Evolutionary conservation across 257 asterid genomes (phyloP), one percentile per base, ranked within the genome.

Genomic region (Ocimum tenuiflorum): DNA sequence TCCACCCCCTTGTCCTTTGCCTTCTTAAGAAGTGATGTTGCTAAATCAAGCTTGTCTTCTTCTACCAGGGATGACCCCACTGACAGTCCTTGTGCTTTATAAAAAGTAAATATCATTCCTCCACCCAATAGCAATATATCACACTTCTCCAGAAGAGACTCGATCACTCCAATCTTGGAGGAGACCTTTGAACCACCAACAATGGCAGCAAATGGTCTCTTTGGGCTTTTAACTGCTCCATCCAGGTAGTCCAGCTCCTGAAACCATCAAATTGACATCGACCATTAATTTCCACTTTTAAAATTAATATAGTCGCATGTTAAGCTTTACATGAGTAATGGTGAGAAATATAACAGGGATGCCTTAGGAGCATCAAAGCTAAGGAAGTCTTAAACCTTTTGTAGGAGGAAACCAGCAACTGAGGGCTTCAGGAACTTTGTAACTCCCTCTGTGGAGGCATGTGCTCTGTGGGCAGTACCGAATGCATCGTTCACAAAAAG

Each of bases 151-250:
- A 90, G 71, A 65, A 90, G 96, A 38, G 97, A 87, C 66, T 90
- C 97, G 9, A 90, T 90, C 47, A 87, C 95, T 76, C 95, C 90
- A 67, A 90, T 90, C 83, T 90, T 88, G 55, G 96, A 82, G 33
- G 96, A 86, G 66, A 90, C 97, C 86, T 90, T 90, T 24, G 97
- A 90, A 45, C 97, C 97, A 23, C 96, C 96, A 31, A 90, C 97
- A 79, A 88, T 88, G 61, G 96, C 95, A 41, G 95, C 96, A 75
- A 90, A 88, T 36, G 95, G 95, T 78, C 89, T 83, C 68, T 72
- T 85, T 6, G 95, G 97, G 79, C 0, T 77, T 73, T 89, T 79
- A 74, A 89, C 94, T 13, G 95, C 97, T 54, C 97, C 94, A 27
- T 80, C 97, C 33, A 89, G 84, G 78, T 89, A 87, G 80, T 89